Evolutionary conservation across 1,139 yeast species (phyloP), one percentile per base, ranked within the genome.

Genomic region (Hansenula lynferdii): DNA sequence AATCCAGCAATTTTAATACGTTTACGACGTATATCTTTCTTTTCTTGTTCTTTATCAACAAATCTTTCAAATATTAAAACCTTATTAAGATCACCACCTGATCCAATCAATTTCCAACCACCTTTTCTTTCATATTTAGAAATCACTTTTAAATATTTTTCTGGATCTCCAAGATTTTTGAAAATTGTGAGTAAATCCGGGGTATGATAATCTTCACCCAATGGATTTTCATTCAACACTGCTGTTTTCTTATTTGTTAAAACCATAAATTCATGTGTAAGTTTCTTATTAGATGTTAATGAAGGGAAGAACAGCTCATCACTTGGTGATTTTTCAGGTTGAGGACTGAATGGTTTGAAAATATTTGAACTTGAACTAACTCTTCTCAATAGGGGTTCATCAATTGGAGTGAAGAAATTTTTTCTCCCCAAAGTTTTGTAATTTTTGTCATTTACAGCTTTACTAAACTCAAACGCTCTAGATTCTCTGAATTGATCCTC

Each of bases 381-480:
- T 11, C 28, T 31, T 28, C 35, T 40, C 4, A 42, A 35, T 20
- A 47, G 31, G 11, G 38, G 31, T 35, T 44, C 48, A 37, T 45
- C 53, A 12, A 60, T 54, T 0, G 81, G 77, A 11, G 77, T 66
- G 57, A 78, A 79, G 48, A 77, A 77, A 45, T 74, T 74, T 4
- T 64, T 58, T 18, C 63, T 50, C 25, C 64, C 74, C 18, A 77
- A 49, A 0, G 75, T 59, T 25, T 72, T 58, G 8, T 75, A 67
- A 17, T 62, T 51, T 11, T 42, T 45, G 15, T 58, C 53, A 15
- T 52, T 47, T 46, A 62, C 57, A 31, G 64, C 60, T 30, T 53
- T 60, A 37, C 73, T 65, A 75, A 80, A 76, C 39, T 77, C 82
- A 48, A 62, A 75, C 1, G 84, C 80, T 36, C 69, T 67, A 28